A percentile compares a stretch with the other conserved stretches of the same genome.
Evolutionary conservation across 176 grass and related monocot species (phyloP).

Genomic region (Secale cereale): DNA sequence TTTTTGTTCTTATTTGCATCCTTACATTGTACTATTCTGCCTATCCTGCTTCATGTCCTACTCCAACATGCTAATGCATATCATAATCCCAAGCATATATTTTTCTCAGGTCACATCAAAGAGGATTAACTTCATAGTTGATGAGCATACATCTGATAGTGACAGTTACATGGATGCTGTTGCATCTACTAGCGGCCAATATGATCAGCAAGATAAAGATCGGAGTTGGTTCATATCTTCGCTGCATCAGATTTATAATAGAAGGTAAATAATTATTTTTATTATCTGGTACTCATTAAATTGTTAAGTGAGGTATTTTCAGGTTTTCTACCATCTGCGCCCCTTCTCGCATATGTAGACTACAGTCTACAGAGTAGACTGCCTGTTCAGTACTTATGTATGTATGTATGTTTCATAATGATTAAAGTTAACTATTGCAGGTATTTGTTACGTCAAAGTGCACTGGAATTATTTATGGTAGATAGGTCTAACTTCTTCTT

Average conservation of each 20-base stretch:
- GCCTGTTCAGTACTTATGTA: neutral
- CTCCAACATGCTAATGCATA: constrained; percentile 18
- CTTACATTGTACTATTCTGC: neutral
- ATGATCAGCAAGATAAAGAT: constrained; percentile 77
- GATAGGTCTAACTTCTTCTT: constrained; percentile 98
- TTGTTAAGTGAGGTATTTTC: constrained; percentile 24
- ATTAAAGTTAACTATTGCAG: constrained; percentile 46
- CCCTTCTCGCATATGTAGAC: constrained; percentile 6
- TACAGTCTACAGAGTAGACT: neutral
- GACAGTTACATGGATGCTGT: constrained; percentile 56
- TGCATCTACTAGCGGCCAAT: constrained; percentile 57
- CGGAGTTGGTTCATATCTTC: constrained; percentile 94
- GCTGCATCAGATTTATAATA: constrained; percentile 79
- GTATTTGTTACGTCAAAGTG: constrained; percentile 85
- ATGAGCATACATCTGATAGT: constrained; percentile 61
- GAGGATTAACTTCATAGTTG: constrained; percentile 93
- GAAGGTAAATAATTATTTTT: constrained; percentile 58
- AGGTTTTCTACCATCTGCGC: constrained; percentile 4
- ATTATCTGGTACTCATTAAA: constrained; percentile 9
- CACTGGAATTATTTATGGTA: constrained; percentile 98
- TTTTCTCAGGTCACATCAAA: constrained; percentile 86
- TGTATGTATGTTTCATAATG: constrained; percentile 10
- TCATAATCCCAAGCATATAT: constrained; percentile 29
- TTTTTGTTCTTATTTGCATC: constrained; percentile 16
- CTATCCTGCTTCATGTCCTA: constrained; percentile 16